phyloP scores from a whole-genome alignment of 495 filamentous ascomycete genomes.

The Aeminium ludgeri region DNA sequence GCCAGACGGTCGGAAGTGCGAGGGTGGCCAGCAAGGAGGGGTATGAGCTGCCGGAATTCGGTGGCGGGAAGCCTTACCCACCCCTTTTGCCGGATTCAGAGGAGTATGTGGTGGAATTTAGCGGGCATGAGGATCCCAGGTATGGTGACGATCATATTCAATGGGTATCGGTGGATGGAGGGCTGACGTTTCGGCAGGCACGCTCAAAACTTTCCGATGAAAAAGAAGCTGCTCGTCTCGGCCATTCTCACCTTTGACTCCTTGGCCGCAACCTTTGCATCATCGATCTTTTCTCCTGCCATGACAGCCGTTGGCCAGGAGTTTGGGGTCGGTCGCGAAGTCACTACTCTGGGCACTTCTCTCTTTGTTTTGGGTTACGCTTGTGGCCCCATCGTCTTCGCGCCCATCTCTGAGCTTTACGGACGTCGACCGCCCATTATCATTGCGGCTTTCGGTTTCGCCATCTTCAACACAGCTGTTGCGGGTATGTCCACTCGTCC shows the following conservation, averaged over 20 bases:
- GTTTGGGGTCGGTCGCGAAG: conserved; percentile 15
- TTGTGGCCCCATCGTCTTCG: conserved; percentile 19
- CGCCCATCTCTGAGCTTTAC: conserved; percentile 21
- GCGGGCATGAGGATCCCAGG: conserved; percentile 31
- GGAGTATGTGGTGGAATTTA: conserved; percentile 38
- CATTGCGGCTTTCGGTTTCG: conserved; percentile 18
- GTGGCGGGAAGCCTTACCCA: conserved; percentile 27
- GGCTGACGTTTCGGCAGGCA: conserved; percentile 16
- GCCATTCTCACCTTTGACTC: conserved; percentile 22
- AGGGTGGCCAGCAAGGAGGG: neutral
- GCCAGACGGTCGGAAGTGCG: conserved; percentile 11
- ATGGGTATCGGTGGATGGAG: too few species aligned
- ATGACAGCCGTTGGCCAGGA: conserved; percentile 7
- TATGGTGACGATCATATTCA: too few species aligned
- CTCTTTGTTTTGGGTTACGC: conserved; percentile 25
- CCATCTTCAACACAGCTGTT: conserved; percentile 20
- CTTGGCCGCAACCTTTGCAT: conserved; percentile 20
- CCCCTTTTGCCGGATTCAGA: conserved; percentile 25
- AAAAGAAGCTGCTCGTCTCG: conserved; percentile 26
- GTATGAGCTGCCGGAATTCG: conserved; percentile 15
- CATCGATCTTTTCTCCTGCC: conserved; percentile 20
- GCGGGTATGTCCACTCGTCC: conserved; percentile 1
- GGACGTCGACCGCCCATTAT: conserved; percentile 19
- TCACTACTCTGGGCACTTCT: conserved; percentile 19
- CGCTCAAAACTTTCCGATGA: conserved; percentile 35